Evolutionary conservation across 2,329 filamentous ascomycete species (phyloP).

Genomic region (Ophiostoma sp.): DNA sequence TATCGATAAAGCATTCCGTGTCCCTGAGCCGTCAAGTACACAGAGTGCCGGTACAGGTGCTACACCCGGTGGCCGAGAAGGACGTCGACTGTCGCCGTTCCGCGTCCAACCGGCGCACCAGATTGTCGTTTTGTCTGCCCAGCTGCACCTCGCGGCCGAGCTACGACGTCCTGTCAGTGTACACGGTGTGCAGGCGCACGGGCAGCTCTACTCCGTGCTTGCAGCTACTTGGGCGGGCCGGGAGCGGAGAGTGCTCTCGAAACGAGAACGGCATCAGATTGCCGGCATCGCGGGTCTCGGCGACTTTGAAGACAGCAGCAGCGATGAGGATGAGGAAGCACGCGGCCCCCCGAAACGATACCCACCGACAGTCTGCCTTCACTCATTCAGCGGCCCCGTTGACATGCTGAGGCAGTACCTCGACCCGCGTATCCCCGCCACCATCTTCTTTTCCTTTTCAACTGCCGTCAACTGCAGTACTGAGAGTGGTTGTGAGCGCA

Average conservation of each 20-base stretch:
- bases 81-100: constrained; percentile 60
- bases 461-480: constrained; percentile 70
- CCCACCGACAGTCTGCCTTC: constrained; percentile 84
- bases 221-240: constrained; percentile 63
- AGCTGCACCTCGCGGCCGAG: constrained; percentile 66
- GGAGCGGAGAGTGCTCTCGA: constrained; percentile 57
- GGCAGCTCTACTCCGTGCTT: constrained; percentile 60
- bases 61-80: constrained; percentile 66
- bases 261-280: constrained; percentile 50
- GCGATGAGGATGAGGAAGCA: constrained; percentile 34
- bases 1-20: constrained; percentile 69
- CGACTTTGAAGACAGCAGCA: constrained; percentile 31
- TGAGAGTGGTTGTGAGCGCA: constrained; percentile 42
- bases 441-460: constrained; percentile 86
- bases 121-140: constrained; percentile 56
- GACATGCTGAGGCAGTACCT: constrained; percentile 75
- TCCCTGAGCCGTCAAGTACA: constrained; percentile 48
- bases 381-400: constrained; percentile 79
- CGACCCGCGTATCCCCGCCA: constrained; percentile 63
- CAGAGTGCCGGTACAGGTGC: constrained; percentile 39
- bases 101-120: constrained; percentile 66
- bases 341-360: constrained; percentile 49
- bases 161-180: constrained; percentile 60
- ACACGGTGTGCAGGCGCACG: constrained; percentile 72
- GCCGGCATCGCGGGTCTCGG: constrained; percentile 37